These are phyloP conservation scores for Lathyrus sativus DNA, from an alignment of 306 rosid species.

Conservation along the genomic window DNA sequence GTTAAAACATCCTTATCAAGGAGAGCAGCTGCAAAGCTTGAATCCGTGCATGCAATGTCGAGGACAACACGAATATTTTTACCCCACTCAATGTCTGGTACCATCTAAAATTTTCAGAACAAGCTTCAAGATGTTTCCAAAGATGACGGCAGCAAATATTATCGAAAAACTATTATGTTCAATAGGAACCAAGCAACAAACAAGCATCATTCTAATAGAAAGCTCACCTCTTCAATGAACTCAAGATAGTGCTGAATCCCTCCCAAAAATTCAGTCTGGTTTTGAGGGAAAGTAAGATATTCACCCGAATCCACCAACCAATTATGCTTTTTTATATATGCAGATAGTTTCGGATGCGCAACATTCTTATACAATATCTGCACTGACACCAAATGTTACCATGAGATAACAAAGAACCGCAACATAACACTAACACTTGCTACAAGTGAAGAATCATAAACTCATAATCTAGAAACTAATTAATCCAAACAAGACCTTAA, in stretches of 20 bases:
- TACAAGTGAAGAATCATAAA: background rate
- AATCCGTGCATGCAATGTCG: slow-evolving; percentile 79
- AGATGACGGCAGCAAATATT: slow-evolving; percentile 12
- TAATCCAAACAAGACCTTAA: background rate
- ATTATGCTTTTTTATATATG: slow-evolving; percentile 67
- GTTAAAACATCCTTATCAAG: slow-evolving; percentile 81
- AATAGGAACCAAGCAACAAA: slow-evolving; percentile 15
- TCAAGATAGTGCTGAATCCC: slow-evolving; percentile 91
- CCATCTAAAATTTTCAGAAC: slow-evolving; percentile 68
- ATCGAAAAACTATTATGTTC: slow-evolving; percentile 17
- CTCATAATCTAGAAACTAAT: background rate
- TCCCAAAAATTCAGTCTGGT: slow-evolving; percentile 75
- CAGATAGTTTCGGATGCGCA: slow-evolving; percentile 87
- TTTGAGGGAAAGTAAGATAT: slow-evolving; percentile 80
- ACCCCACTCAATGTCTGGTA: slow-evolving; percentile 98
- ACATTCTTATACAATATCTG: slow-evolving; percentile 87
- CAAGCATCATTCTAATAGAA: slow-evolving; percentile 36
- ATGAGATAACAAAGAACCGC: slow-evolving; percentile 38
- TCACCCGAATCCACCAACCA: slow-evolving; percentile 81
- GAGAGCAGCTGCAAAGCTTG: slow-evolving; percentile 72
- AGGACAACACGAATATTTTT: slow-evolving; percentile 83
- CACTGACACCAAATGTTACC: slow-evolving; percentile 49
- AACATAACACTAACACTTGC: background rate
- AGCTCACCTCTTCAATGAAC: slow-evolving; percentile 83
- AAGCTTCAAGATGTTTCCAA: slow-evolving; percentile 37